Evolutionary conservation across 192 early-diverging fungal genomes (phyloP).

Genomic region (Coemansia sp.): DNA sequence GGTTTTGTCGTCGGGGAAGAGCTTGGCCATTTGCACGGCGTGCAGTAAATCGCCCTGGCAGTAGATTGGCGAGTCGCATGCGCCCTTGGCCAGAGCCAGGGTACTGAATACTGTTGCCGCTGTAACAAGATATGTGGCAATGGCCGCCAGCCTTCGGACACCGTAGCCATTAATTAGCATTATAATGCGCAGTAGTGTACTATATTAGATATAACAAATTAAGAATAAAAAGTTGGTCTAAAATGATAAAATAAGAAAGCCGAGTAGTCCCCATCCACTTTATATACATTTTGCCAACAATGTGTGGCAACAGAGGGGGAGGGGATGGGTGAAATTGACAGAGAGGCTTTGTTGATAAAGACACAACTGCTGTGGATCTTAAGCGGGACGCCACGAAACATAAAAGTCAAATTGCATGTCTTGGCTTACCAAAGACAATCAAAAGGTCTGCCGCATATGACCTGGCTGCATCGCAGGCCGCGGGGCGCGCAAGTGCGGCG

Average conservation of each 20-base stretch:
- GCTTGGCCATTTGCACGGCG: constrained; percentile 59
- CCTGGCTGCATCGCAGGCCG: not conserved
- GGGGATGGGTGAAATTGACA: too few species aligned
- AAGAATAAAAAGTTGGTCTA: not conserved
- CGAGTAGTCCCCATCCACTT: too few species aligned
- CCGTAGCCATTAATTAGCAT: not conserved
- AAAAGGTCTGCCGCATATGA: not conserved
- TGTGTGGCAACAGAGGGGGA: too few species aligned
- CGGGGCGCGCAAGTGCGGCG: not conserved
- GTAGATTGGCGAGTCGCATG: constrained; percentile 68
- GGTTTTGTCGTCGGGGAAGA: constrained; percentile 71
- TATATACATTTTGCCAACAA: too few species aligned
- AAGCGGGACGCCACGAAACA: not conserved
- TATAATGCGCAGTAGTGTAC: not conserved
- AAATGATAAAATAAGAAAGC: not conserved
- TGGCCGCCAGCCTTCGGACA: not conserved
- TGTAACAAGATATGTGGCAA: not conserved
- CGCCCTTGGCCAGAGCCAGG: not conserved
- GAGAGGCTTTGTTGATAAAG: too few species aligned
- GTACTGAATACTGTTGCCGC: not conserved
- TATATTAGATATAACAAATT: not conserved
- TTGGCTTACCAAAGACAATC: not conserved
- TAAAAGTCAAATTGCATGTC: too few species aligned
- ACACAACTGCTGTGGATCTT: not conserved
- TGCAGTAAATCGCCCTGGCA: constrained; percentile 65